Base-by-base conservation (phyloP, 2,329 filamentous ascomycete species). In the Curvularia sp. region DNA sequence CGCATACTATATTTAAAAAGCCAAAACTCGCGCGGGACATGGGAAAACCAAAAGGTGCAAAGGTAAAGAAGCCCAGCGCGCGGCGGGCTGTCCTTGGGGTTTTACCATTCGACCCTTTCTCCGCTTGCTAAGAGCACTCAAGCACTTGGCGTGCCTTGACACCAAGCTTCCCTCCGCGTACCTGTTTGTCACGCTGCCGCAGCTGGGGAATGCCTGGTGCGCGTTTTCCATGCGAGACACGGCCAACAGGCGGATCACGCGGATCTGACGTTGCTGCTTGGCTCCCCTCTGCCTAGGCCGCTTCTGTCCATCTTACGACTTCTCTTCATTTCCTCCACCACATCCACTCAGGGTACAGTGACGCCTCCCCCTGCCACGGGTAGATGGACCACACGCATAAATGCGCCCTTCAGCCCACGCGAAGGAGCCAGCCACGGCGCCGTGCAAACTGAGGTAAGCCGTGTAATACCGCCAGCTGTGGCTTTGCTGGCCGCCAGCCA, bases 81-180 rank as follows among this genome's bases (percentile, higher is more conserved):
- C 49, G 35, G 24, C 35, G 24, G 48, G 33, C 48, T 41, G 48
- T 24, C 33, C 24, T 30, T 41, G 26, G 22, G 35, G 49, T 57
- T 57, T 57, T 57, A 57, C 55, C 49, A 57, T 24, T 15, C 15
- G 28, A 51, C 42, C 33, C 55, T 31, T 49, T 53, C 49, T 57
- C 55, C 49, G 55, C 55, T 49, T 57, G 55, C 55, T 57, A 57
- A 57, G 55, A 57, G 43, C 33, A 38, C 49, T 57, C 55, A 57
- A 57, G 49, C 49, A n/a, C 55, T 57, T 57, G 55, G 55, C 55
- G 28, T 28, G 30, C 50, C 35, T 46, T 53, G 50, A 38, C 49
- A 31, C 39, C 49, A 42, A 42, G 28, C 49, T 53, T 48, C 49
- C 49, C 55, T 53, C 55, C 43, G 43, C 55, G 3, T 48, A 26